Conservation (phyloP, 2,329 filamentous ascomycete species). For the Aspergillus pseudonomiae region DNA sequence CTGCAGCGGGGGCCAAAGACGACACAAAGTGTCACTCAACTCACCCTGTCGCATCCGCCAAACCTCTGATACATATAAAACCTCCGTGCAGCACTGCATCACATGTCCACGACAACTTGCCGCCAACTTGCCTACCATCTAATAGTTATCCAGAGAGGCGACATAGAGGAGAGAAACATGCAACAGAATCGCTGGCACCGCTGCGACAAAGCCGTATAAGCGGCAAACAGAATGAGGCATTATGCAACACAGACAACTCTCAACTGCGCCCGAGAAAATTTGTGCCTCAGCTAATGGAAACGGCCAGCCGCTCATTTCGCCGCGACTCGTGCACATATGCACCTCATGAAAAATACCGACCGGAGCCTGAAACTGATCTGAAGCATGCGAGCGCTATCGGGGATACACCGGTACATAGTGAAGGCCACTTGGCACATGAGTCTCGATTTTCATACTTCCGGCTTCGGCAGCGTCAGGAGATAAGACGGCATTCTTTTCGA, state of each 20-base stretch:
- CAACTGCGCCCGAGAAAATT: constrained; percentile 32
- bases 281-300: constrained; percentile 36
- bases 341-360: constrained; percentile 37
- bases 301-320: constrained; percentile 34
- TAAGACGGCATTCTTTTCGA: constrained; percentile 59
- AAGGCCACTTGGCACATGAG: constrained; percentile 27
- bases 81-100: neutral
- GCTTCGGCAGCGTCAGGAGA: constrained; percentile 42
- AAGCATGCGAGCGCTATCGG: constrained; percentile 11
- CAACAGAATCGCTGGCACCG: neutral
- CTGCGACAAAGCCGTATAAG: neutral
- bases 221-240: constrained; percentile 3
- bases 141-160: neutral
- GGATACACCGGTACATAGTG: neutral
- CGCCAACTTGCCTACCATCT: neutral
- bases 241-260: neutral
- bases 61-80: neutral
- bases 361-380: neutral
- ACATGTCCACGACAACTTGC: neutral
- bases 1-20: neutral
- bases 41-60: neutral
- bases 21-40: neutral
- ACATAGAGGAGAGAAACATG: neutral
- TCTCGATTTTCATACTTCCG: constrained; percentile 50
- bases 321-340: constrained; percentile 34